Evolutionary conservation across 352 stramenopile genomes (phyloP), one percentile per base, ranked within the genome.

Genomic region (Plasmopara halstedii): DNA sequence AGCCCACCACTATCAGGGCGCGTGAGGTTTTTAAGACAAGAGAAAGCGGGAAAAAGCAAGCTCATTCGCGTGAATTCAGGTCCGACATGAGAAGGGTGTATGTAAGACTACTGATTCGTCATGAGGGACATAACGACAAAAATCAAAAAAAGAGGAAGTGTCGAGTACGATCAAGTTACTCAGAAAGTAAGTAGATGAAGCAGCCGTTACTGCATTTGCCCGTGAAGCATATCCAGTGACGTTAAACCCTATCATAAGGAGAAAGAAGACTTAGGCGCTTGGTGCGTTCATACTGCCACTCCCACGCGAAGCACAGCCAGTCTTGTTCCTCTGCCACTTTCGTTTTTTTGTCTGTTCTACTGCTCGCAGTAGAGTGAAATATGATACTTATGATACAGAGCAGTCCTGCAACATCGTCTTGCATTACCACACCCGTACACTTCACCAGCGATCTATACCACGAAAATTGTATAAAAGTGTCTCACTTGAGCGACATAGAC

Each of bases 1-100:
- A 66, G 39, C 46, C 56, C 62, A 64, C 58, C 39, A 68, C 49
- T 66, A 69, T 64, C 61, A 64, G 61, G 56, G 51, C 43, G 53
- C 48, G 56, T 64, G 45, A 29, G 25, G 3, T 29, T 10, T 11
- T 29, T 10, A 10, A 29, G 8, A 27, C 23, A 27, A 27, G 23
- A 27, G 4, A 27, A 29, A 10, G 25, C 25, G 11, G n/a, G 11
- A 29, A 11, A 29, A 29, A 29, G 25, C 25, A 29, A 29, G 25
- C 25, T 29, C 25, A 29, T 29, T 4, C 11, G 25, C 25, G 25
- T 29, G 7, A 11, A 29, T 11, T 29, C 6, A 11, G 25, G 3
- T n/a, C n/a, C n/a, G n/a, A 10, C 1, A 29, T 5, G 2, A 10
- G 25, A 10, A 29, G 25, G 6, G 25, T 29, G 25, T 29, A 11